Evolutionary conservation across 2,329 filamentous ascomycete genomes (phyloP), one percentile per base, ranked within the genome.

Genomic region (Neonectria faginata): DNA sequence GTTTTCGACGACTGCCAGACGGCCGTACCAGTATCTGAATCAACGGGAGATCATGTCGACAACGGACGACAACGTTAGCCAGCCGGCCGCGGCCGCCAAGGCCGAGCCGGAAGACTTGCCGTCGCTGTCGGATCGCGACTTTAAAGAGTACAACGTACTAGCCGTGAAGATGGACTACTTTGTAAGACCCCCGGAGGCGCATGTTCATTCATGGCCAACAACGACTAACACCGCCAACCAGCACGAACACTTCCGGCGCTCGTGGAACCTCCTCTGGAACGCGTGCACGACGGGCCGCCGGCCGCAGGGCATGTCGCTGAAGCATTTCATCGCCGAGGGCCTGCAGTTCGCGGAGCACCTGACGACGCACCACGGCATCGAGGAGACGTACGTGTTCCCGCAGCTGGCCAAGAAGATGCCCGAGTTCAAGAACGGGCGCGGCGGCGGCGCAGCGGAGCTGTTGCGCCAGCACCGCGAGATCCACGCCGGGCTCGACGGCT

Each of bases 371-470:
- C 94, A 97, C 81, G 82, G 81, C 62, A 95, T 97, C 73, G 94
- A 97, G 78, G 94, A 97, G 79, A 80, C 83, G 31, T 88, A 93
- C 76, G 84, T 97, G 44, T 97, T 97, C 78, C 94, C 94, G 1
- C 75, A 90, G 0, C 85, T 97, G 2, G 93, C 91, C 12, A 82
- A 82, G 71, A 89, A 88, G 70, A 97, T 97, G 93, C 89, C 92
- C 5, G 90, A 92, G 69, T 97, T 97, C 75, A 82, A 83, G 22
- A 66, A 70, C 60, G 74, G 72, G n/a, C 69, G 71, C 3, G 62
- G 55, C 42, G 52, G 50, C 41, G 60, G 55, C 48, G 57, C 57
- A 3, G 84, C 90, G 14, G 86, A 91, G 74, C 80, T 96, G 51
- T 78, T 96, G 55, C 84, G 81, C 8, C 93, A 97, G 81, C 94